Conservation (phyloP, 2,329 filamentous ascomycete species). For the Mycocentrospora acerina region DNA sequence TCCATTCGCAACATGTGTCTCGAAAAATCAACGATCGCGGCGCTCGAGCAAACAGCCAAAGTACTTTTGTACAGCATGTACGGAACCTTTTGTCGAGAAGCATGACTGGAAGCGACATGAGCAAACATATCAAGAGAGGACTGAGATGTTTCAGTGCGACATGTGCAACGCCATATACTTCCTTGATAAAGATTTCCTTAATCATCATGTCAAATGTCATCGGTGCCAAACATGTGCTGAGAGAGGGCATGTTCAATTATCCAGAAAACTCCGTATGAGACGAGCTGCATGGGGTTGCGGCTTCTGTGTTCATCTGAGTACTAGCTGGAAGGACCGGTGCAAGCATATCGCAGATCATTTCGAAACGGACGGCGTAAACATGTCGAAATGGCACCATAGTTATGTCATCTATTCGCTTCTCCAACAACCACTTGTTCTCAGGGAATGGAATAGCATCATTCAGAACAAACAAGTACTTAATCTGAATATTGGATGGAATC, state of each 20-base stretch:
- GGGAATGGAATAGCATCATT: constrained; percentile 52
- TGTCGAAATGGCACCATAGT: constrained; percentile 66
- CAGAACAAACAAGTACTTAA: constrained; percentile 15
- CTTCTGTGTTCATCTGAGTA: constrained; percentile 64
- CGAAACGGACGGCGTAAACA: constrained; percentile 53
- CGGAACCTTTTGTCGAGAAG: constrained; percentile 64
- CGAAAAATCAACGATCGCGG: constrained; percentile 22
- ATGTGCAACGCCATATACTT: constrained; percentile 66
- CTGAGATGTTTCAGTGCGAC: constrained; percentile 64
- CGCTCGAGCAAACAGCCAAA: constrained; percentile 22
- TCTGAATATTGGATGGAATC: constrained; percentile 25
- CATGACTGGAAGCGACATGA: constrained; percentile 70
- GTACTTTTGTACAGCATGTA: constrained; percentile 48
- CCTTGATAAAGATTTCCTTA: constrained; percentile 65
- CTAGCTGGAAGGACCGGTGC: constrained; percentile 62
- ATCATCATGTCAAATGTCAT: constrained; percentile 64
- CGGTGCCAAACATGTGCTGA: constrained; percentile 59
- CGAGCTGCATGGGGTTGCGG: constrained; percentile 68
- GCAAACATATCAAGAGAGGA: constrained; percentile 67
- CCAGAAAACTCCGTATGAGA: constrained; percentile 13
- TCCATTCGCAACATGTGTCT: constrained; percentile 33
- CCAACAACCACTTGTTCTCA: constrained; percentile 60
- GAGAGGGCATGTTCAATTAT: constrained; percentile 48
- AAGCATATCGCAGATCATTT: constrained; percentile 68
- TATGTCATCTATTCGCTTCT: constrained; percentile 65